Evolutionary conservation across 2,329 filamentous ascomycete genomes (phyloP).

Genomic region (Cladosporium sp.): DNA sequence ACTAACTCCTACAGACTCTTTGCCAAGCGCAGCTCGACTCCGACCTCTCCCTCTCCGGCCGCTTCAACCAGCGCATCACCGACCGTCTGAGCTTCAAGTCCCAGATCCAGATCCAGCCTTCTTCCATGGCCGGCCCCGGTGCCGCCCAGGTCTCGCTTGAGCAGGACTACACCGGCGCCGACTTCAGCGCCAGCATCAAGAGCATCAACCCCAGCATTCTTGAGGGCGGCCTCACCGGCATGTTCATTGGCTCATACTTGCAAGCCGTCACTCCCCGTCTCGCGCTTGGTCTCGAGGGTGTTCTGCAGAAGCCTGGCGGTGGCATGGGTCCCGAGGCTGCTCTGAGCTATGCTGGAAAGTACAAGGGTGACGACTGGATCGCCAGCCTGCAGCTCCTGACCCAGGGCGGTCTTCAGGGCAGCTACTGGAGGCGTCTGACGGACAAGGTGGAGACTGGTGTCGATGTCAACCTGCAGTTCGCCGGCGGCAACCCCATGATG

Average conservation of each 20-base stretch:
- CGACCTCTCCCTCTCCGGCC: constrained; percentile 76
- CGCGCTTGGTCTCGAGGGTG: constrained; percentile 80
- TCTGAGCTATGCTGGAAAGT: constrained; percentile 82
- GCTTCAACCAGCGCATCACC: constrained; percentile 90
- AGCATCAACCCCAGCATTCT: constrained; percentile 91
- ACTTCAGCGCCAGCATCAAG: constrained; percentile 91
- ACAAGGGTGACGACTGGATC: constrained; percentile 89
- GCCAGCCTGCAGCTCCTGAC: constrained; percentile 84
- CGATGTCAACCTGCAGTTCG: constrained; percentile 84
- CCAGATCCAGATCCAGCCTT: constrained; percentile 73
- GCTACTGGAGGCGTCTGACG: constrained; percentile 88
- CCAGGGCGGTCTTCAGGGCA: constrained; percentile 79
- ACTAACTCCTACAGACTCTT: constrained; percentile 61
- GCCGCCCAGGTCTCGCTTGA: constrained; percentile 91
- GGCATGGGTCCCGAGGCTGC: constrained; percentile 85
- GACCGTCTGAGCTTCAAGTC: constrained; percentile 77
- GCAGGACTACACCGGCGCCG: constrained; percentile 86
- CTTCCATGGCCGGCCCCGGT: constrained; percentile 47
- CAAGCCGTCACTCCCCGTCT: constrained; percentile 86
- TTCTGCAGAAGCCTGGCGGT: constrained; percentile 84
- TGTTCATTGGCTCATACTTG: constrained; percentile 91
- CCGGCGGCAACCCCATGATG: constrained; percentile 58
- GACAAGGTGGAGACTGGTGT: constrained; percentile 96
- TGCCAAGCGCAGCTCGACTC: constrained; percentile 94
- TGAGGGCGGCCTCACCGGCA: constrained; percentile 87